Conservation (phyloP, 208 protist genomes). For the Acanthamoeba royreba region DNA sequence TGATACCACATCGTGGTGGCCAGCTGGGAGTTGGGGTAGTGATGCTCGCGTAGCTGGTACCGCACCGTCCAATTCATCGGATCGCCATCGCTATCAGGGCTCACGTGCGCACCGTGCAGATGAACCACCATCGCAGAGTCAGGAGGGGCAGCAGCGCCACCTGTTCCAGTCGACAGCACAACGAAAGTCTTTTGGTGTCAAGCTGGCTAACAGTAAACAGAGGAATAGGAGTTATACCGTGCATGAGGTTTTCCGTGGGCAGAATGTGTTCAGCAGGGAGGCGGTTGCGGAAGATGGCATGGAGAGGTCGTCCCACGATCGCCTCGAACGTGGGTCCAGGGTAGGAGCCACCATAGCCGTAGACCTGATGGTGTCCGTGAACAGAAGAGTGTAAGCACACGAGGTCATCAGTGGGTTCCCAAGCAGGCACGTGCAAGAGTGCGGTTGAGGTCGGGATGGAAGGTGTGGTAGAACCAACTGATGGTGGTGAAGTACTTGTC, state of each 20-base stretch:
- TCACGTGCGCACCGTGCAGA: not conserved
- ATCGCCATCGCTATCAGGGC: not conserved
- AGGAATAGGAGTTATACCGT: not conserved
- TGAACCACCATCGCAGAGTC: not conserved
- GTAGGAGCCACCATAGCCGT: not conserved
- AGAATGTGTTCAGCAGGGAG: not conserved
- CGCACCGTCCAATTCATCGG: not conserved
- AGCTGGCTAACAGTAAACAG: not conserved
- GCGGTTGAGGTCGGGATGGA: not conserved
- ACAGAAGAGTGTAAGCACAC: not conserved
- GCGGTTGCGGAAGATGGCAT: not conserved
- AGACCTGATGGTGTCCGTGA: not conserved
- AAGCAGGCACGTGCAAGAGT: not conserved
- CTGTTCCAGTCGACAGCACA: not conserved
- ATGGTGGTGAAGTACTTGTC: not conserved
- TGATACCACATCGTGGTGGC: slow-evolving; percentile 9
- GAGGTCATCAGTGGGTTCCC: no score
- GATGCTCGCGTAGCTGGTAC: not conserved
- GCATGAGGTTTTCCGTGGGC: not conserved
- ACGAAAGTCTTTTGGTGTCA: no score
- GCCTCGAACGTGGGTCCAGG: not conserved
- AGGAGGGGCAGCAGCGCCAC: not conserved
- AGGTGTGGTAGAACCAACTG: not conserved
- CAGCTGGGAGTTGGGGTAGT: not conserved
- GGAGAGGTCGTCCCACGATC: not conserved